Conservation (phyloP, 192 early-diverging fungal genomes). For the Linnemannia zychae region DNA sequence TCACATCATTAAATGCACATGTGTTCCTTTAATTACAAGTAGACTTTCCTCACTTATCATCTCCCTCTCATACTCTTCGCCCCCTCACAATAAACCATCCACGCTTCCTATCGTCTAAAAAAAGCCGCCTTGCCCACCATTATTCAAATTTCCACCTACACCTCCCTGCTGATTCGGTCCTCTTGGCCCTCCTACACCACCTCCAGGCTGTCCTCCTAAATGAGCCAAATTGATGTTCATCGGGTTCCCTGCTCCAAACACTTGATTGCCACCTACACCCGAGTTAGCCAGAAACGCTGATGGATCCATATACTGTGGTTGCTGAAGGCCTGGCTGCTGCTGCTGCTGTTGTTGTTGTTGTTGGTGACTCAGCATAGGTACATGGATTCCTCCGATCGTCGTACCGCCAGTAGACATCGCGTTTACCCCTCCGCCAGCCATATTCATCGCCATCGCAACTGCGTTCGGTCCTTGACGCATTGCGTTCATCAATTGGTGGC, state of each 20-base stretch:
- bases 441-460: not conserved
- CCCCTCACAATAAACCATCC: no score
- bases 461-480: slow-evolving; percentile 24
- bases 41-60: no score
- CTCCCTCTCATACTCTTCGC: no score
- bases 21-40: no score
- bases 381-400: slow-evolving; percentile 37
- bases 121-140: not conserved
- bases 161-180: not conserved
- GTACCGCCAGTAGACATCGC: not conserved
- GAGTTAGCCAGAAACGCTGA: slow-evolving; percentile 32
- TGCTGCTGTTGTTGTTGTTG: slow-evolving; percentile 17
- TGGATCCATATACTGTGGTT: slow-evolving; percentile 40
- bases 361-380: slow-evolving; percentile 27
- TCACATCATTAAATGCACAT: no score
- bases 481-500: slow-evolving; percentile 29
- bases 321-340: slow-evolving; percentile 14
- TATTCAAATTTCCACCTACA: not conserved
- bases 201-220: not conserved
- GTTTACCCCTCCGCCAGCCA: not conserved
- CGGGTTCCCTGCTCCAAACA: slow-evolving; percentile 27
- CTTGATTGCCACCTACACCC: not conserved
- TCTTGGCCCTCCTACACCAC: not conserved
- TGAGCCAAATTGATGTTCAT: slow-evolving; percentile 31
- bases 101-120: no score